Conservation (phyloP, 495 filamentous ascomycete genomes). For the Rusavskia elegans region DNA sequence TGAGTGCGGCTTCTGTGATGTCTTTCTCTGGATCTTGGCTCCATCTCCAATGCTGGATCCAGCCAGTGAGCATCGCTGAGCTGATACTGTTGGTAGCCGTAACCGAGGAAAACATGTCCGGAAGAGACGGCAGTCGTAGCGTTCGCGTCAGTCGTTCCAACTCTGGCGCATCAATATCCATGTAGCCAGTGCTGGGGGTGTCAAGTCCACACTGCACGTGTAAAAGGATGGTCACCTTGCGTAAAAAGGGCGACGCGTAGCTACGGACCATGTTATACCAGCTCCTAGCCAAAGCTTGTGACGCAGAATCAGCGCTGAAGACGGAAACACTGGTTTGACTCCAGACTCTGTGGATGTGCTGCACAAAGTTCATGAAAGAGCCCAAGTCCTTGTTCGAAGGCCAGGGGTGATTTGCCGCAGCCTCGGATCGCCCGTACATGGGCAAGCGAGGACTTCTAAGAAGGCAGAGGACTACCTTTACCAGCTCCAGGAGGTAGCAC, state of each 20-base stretch:
- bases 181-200: slow-evolving; percentile 58
- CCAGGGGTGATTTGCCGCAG: background rate
- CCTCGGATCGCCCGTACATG: background rate
- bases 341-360: background rate
- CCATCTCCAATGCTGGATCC: slow-evolving; percentile 51
- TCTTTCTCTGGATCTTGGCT: slow-evolving; percentile 1
- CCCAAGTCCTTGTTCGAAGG: background rate
- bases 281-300: background rate
- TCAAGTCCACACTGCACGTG: slow-evolving; percentile 80
- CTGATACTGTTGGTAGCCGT: slow-evolving; percentile 16
- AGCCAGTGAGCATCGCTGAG: slow-evolving; percentile 49
- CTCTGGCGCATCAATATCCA: slow-evolving; percentile 52
- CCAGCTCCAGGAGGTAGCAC: slow-evolving; percentile 83
- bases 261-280: slow-evolving; percentile 33
- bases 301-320: background rate
- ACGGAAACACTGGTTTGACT: background rate
- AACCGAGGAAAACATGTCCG: slow-evolving; percentile 53
- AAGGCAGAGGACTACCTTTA: slow-evolving; percentile 50
- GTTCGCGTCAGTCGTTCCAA: slow-evolving; percentile 63
- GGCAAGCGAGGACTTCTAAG: slow-evolving; percentile 11
- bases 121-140: slow-evolving; percentile 59
- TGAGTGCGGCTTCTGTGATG: background rate
- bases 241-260: slow-evolving; percentile 79
- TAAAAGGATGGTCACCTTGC: slow-evolving; percentile 69
- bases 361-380: background rate